Evolutionary conservation across 129 eudicot genomes (phyloP), one percentile per base, ranked within the genome.

Genomic region (Chrysanthemum seticuspe): DNA sequence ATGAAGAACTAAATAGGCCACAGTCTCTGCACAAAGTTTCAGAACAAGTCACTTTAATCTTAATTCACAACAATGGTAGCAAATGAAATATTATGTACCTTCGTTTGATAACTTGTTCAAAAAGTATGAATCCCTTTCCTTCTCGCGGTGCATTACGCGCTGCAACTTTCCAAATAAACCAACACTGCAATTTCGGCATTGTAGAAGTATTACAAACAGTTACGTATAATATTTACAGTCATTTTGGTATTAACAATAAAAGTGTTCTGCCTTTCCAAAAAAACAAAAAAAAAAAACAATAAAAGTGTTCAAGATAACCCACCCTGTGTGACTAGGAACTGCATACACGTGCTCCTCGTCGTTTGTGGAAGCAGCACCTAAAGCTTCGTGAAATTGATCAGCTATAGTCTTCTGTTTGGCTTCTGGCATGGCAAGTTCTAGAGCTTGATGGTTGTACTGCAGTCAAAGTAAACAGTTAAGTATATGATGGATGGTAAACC

Each of bases 141-240:
- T 89, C 80, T 89, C 92, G 4, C 48, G 76, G 67, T 72, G 95
- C 80, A 93, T 82, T 55, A 93, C 78, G 16, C 40, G 81, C 87
- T 89, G 96, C 90, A 93, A 79, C 84, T 80, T 85, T 76, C 84
- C 83, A 73, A 80, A 84, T 57, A 89, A 70, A 72, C 95, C 98
- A 72, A 59, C 68, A 63, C 95, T 85, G 76, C 73, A 80, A 66
- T 36, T 48, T 64, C 31, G 34, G 14, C 31, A 84, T 23, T 15
- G 10, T 8, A 61, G 47, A 73, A 49, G 27, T 53, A 11, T 48
- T 25, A 60, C 8, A 67, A 29, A 16, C n/a, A 45, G 27, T 72
- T 77, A n/a, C n/a, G n/a, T n/a, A 40, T 12, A 48, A 69, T 10
- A 76, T 50, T 13, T 14, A 54, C 53, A 59, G 55, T 44, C 7